These are phyloP conservation scores for Cyclocybe aegerita DNA, from an alignment of 768 basidiomycete species.

Conservation along the genomic window DNA sequence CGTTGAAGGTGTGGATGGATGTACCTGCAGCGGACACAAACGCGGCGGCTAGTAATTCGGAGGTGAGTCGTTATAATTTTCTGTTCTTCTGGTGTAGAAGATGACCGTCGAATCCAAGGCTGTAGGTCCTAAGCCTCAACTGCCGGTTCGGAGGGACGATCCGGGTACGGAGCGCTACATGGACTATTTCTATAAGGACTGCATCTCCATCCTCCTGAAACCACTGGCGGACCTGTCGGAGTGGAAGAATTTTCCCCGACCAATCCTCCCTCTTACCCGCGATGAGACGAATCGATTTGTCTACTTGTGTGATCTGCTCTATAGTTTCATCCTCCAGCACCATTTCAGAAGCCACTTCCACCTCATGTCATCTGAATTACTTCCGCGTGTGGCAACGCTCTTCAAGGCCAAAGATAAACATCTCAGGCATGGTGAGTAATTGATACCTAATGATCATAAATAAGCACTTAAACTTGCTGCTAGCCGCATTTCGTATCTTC, in stretches of 20 bases:
- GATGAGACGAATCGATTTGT: conserved; percentile 83
- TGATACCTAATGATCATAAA: conserved; percentile 1
- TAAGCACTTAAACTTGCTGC: neutral
- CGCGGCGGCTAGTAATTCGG: conserved; percentile 29
- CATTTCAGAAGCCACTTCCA: conserved; percentile 91
- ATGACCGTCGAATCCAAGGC: conserved; percentile 29
- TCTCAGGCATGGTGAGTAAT: conserved; percentile 77
- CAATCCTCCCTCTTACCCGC: conserved; percentile 56
- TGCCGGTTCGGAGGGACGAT: conserved; percentile 67
- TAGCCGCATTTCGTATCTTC: conserved; percentile 93
- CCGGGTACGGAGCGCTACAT: conserved; percentile 86
- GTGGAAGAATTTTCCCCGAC: conserved; percentile 43
- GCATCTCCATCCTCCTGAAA: conserved; percentile 73
- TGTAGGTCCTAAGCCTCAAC: conserved; percentile 34
- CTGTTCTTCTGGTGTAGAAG: neutral
- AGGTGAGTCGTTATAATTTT: conserved; percentile 20
- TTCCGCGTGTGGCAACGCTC: conserved; percentile 71
- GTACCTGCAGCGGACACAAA: conserved; percentile 48
- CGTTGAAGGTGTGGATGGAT: conserved; percentile 80
- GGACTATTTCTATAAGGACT: conserved; percentile 91
- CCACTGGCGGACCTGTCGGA: conserved; percentile 78
- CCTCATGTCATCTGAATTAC: conserved; percentile 77
- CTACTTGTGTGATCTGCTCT: conserved; percentile 88
- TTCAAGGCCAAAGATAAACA: conserved; percentile 88
- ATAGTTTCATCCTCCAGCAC: conserved; percentile 87